Percentiles rank a stretch among this genome's conserved stretches.
Evolutionary conservation across 2,329 filamentous ascomycete species (phyloP).

Genomic region (Pyrenophora graminea): DNA sequence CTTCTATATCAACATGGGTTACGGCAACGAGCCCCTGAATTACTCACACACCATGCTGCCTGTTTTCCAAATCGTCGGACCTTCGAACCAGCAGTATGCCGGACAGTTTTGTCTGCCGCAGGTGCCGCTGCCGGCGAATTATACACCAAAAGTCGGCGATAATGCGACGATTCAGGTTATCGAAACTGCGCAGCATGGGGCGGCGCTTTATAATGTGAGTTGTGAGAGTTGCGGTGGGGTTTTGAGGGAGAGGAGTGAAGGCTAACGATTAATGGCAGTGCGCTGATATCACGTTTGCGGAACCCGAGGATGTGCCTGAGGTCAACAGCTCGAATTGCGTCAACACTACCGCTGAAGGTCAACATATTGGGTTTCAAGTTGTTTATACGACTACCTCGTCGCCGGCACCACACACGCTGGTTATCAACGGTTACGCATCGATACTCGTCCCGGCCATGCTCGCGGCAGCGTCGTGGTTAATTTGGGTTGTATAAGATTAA

Average conservation of each 20-base stretch:
- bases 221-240: neutral
- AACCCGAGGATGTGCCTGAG: conserved; percentile 72
- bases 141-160: conserved; percentile 76
- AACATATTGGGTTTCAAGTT: conserved; percentile 69
- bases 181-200: conserved; percentile 81
- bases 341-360: conserved; percentile 66
- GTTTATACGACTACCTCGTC: conserved; percentile 65
- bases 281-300: conserved; percentile 90
- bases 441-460: conserved; percentile 37
- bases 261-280: conserved; percentile 62
- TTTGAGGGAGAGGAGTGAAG: neutral
- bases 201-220: conserved; percentile 77
- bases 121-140: conserved; percentile 76
- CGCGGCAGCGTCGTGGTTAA: conserved; percentile 31
- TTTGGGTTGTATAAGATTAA: conserved; percentile 21
- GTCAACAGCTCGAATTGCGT: conserved; percentile 86
- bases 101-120: conserved; percentile 89
- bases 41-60: conserved; percentile 83
- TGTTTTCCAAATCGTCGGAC: conserved; percentile 81
- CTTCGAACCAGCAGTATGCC: conserved; percentile 80
- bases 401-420: conserved; percentile 31
- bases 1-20: conserved; percentile 89
- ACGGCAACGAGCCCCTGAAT: conserved; percentile 79
- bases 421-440: conserved; percentile 32
- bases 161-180: conserved; percentile 89